Evolutionary conservation across 1,139 yeast species (phyloP), one percentile per base, ranked within the genome.

Genomic region (Tardiomyces digboiensis): DNA sequence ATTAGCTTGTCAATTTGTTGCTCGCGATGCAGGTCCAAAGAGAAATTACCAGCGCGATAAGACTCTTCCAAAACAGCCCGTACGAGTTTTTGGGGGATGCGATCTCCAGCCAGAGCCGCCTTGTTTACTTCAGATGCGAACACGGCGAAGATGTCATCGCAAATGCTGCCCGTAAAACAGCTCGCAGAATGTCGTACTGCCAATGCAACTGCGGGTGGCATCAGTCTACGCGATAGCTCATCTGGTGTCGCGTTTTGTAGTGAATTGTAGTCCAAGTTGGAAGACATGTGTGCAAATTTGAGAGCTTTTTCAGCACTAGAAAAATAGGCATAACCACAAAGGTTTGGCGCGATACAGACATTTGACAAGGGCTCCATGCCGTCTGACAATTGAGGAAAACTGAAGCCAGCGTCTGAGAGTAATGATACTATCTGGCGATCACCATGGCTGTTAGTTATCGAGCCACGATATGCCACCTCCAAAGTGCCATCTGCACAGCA

Each of bases 1-100:
- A 84, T 65, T 46, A 83, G 67, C 57, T 80, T 80, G 54, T 83
- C 93, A 2, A 82, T 80, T 40, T 80, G 82, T 42, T 80, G 86
- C 39, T 65, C 71, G 46, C 76, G 74, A 10, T 78, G 72, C 46
- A 80, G 75, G 38, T 82, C 87, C 44, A 84, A 69, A 33, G 80
- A 78, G 59, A 83, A 78, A 56, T 78, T 80, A 43, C 83, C 75
- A 0, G 91, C 80, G 23, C 77, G 66, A 54, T 84, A 91, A 2
- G 80, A 71, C 55, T 84, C 93, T 45, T 75, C 70, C 18, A 82
- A 59, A 57, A 57, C 29, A 51, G 49, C 8, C 49, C 48, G 13
- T 46, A 47, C 3, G 43, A 39, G 8, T 44, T 42, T 26, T 14
- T 18, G n/a, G n/a, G 22, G 33, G 14, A 33, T 18, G 21, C 14